A percentile compares a stretch with the other conserved stretches of the same genome.
phyloP scores from a whole-genome alignment of 2,329 filamentous ascomycete genomes.

The Fonsecaea nubica region DNA sequence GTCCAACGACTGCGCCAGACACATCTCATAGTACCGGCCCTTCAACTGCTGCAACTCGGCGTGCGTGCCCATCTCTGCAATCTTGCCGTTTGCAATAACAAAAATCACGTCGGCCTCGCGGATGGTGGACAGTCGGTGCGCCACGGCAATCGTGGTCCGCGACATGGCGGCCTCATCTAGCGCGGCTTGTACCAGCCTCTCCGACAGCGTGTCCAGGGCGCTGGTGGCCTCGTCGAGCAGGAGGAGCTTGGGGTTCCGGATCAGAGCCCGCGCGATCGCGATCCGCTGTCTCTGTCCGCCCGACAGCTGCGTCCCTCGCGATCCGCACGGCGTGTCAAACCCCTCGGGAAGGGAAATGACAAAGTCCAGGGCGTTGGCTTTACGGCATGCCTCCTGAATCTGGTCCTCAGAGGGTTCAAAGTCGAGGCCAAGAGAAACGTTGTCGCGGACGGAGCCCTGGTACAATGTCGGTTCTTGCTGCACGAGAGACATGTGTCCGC shows the following conservation, averaged over 20 bases:
- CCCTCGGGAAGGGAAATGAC: conserved; percentile 49
- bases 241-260: conserved; percentile 47
- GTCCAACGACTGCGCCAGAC: conserved; percentile 39
- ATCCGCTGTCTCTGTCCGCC: conserved; percentile 54
- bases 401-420: conserved; percentile 42
- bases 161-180: conserved; percentile 42
- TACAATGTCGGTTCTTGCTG: conserved; percentile 77
- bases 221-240: conserved; percentile 55
- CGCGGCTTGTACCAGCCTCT: conserved; percentile 45
- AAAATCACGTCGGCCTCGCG: conserved; percentile 48
- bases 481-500: conserved; percentile 71
- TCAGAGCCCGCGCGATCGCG: conserved; percentile 52
- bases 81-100: conserved; percentile 49
- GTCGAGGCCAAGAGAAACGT: conserved; percentile 65
- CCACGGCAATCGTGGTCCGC: conserved; percentile 47
- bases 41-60: conserved; percentile 48
- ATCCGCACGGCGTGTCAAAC: conserved; percentile 46
- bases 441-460: conserved; percentile 72
- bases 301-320: conserved; percentile 46
- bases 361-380: conserved; percentile 49
- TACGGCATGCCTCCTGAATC: conserved; percentile 45
- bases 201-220: conserved; percentile 49
- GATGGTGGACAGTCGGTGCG: conserved; percentile 50
- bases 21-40: conserved; percentile 50
- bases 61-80: conserved; percentile 52